These are phyloP conservation scores for Neophaeococcomyces mojaviensis DNA, from an alignment of 2,329 filamentous ascomycete species.

Conservation along the genomic window DNA sequence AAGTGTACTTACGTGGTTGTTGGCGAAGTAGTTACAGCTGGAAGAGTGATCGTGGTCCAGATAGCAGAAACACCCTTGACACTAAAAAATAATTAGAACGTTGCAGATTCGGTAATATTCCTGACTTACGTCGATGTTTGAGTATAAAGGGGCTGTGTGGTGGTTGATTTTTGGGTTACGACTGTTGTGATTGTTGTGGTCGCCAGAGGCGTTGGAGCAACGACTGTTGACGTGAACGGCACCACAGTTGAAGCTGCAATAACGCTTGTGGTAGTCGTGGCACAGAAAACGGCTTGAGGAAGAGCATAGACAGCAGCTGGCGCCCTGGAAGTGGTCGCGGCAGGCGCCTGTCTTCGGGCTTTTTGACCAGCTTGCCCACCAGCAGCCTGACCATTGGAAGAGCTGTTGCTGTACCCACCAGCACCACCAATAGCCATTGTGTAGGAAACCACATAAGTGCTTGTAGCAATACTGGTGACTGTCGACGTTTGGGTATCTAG, in stretches of 20 bases:
- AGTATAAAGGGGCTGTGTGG: no score
- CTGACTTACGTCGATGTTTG: no score
- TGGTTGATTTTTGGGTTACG: no score
- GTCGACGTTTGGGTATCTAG: no score
- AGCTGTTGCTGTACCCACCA: no score
- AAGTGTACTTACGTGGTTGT: not conserved
- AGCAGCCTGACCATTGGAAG: no score
- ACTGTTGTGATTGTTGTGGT: not conserved
- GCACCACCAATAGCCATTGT: no score
- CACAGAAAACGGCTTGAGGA: not conserved
- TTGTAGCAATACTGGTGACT: no score
- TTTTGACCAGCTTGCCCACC: no score
- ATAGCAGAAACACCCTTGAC: not conserved
- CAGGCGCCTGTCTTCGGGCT: not conserved
- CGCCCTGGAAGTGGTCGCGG: not conserved
- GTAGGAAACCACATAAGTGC: no score
- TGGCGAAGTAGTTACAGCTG: not conserved
- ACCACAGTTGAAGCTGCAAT: not conserved
- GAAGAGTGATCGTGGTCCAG: not conserved
- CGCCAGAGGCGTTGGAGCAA: not conserved
- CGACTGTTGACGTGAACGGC: not conserved
- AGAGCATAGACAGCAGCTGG: not conserved
- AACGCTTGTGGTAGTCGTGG: not conserved
- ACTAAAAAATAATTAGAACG: not conserved
- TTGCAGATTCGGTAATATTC: not conserved